Evolutionary conservation across 2,329 filamentous ascomycete genomes (phyloP), one percentile per base, ranked within the genome.

Genomic region (Rutstroemia sydowiana): DNA sequence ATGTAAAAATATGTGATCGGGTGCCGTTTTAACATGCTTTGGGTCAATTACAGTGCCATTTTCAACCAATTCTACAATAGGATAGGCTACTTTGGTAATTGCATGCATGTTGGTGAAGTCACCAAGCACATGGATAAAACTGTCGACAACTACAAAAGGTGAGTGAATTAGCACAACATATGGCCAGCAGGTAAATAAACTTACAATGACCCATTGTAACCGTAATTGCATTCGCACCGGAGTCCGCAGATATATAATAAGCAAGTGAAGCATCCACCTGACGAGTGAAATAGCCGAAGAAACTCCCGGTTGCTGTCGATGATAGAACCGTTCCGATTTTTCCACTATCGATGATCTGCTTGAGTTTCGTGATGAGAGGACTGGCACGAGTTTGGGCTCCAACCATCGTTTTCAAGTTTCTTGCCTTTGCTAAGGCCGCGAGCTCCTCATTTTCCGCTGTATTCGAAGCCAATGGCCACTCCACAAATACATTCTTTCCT

Each of bases 401-500:
- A 2, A 78, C 67, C 21, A 74, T 64, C 0, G 72, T 78, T 44
- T 65, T 67, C 10, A 72, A 65, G 0, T 68, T 67, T 26, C 70
- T 70, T 20, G 62, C 49, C 41, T 68, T 64, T 0, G 74, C 74
- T 9, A 76, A 53, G 1, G 60, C 59, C 0, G 65, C 59, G 18
- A 79, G 62, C 55, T 75, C 71, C 41, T 71, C 66, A 0, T 73
- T 68, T 53, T 75, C 67, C 1, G 61, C 55, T 1, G 70, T 48
- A 39, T 68, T 72, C 3, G 66, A 63, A 0, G 65, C 73, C 1
- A 76, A 64, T 3, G 73, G 75, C 74, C 74, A 75, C 57, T 78
- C 75, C n/a, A 71, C 68, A 51, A 73, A 77, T 11, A 74, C 68
- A 40, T 73, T 66, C 59, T 78, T 77, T 18, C 70, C 69, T 3